Conservation (phyloP, 805 yeast species). For the Candida endomychidarum region DNA sequence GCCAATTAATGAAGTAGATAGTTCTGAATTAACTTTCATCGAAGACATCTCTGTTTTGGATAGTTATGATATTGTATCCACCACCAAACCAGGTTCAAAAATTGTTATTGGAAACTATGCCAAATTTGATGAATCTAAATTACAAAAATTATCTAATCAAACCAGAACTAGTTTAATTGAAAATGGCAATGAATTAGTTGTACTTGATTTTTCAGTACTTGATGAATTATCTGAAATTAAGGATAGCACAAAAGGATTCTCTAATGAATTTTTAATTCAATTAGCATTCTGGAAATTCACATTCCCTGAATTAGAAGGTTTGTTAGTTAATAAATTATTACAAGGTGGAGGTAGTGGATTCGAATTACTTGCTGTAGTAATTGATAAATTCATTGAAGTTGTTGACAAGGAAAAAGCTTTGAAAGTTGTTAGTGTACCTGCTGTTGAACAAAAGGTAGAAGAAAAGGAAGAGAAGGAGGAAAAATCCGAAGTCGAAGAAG, state of each 20-base stretch:
- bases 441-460: constrained; percentile 10
- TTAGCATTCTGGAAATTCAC: constrained; percentile 77
- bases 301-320: constrained; percentile 60
- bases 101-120: constrained; percentile 47
- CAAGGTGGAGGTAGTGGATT: constrained; percentile 81
- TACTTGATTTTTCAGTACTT: constrained; percentile 61
- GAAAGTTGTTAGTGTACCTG: constrained; percentile 22
- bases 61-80: constrained; percentile 60
- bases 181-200: constrained; percentile 52
- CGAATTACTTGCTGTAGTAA: constrained; percentile 72
- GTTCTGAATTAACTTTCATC: constrained; percentile 65
- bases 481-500: constrained; percentile 22
- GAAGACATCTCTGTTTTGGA: constrained; percentile 57
- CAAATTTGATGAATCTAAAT: constrained; percentile 43
- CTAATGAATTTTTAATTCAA: constrained; percentile 72
- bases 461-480: constrained; percentile 19
- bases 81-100: constrained; percentile 56
- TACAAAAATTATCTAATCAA: constrained; percentile 54
- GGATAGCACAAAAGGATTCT: constrained; percentile 69
- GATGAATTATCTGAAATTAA: constrained; percentile 56
- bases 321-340: constrained; percentile 72
- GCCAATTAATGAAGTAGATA: constrained; percentile 39
- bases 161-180: constrained; percentile 53
- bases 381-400: constrained; percentile 63
- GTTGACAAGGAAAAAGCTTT: constrained; percentile 47